Evolutionary conservation across 306 rosid genomes (phyloP), one percentile per base, ranked within the genome.

Genomic region (Begonia loranthoides): DNA sequence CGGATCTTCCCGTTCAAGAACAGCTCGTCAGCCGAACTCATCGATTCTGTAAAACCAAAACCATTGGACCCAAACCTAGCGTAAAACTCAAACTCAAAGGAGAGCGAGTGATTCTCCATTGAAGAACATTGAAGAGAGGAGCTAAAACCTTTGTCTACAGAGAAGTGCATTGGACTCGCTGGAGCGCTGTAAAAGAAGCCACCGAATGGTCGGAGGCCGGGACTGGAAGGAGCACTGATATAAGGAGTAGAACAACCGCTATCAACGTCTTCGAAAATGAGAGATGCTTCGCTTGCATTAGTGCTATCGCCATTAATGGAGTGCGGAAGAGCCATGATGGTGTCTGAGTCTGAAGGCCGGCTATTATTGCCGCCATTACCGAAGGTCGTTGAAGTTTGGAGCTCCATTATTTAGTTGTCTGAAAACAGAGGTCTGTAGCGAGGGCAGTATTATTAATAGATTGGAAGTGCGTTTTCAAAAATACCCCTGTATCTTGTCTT

Each of bases 121-220:
- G 36, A 53, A 10, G 74, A 45, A 13, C 49, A n/a, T 13, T 49
- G 63, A 33, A 63, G 5, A 0, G 64, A 34, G 2, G 54, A 36
- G 6, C 50, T 33, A 0, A 79, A 66, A 41, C 58, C 50, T 8
- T 81, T 70, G 28, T 82, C 52, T 4, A 92, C 60, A 0, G 81
- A 72, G 15, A 79, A 83, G 74, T 92, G 99, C 81, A 83, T 70
- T 51, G 99, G 99, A 47, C 99, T 87, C 0, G 96, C 87, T 12
- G 99, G 99, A 2, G 96, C 96, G 5, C 99, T 92, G 78, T 92
- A 92, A 66, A 70, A 87, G 49, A 87, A 92, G 6, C 94, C 94
- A 10, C 76, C 12, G 2, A 61, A 59, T 9, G 79, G 66, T 12
- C 73, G 76, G 0, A 87, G 84, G 24, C 89, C 94, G 8, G 96